These are phyloP conservation scores for Sphaerulina musiva DNA, from an alignment of 2,329 filamentous ascomycete genomes.

Conservation along the genomic window DNA sequence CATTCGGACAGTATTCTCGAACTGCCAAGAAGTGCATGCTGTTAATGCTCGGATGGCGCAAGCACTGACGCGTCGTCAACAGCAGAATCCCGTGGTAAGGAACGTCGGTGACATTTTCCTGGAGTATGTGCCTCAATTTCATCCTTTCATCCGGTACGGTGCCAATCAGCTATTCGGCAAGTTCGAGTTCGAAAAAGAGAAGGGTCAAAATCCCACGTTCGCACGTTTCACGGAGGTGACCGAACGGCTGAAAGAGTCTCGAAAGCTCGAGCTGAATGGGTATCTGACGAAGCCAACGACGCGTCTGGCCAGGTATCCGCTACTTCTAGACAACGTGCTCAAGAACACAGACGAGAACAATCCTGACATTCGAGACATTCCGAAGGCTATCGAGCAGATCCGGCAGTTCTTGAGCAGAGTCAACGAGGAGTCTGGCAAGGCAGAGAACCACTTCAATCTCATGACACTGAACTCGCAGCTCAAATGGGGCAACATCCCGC, in stretches of 20 bases:
- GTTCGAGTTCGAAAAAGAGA: constrained; percentile 96
- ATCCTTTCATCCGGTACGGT: constrained; percentile 93
- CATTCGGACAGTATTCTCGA: constrained; percentile 89
- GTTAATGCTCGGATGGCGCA: constrained; percentile 87
- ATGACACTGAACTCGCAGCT: constrained; percentile 86
- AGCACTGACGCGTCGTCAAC: constrained; percentile 81
- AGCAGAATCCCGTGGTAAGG: constrained; percentile 79
- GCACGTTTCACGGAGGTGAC: constrained; percentile 92
- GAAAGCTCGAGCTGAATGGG: constrained; percentile 93
- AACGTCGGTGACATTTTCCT: constrained; percentile 92
- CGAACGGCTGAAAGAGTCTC: constrained; percentile 88
- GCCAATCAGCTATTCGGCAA: constrained; percentile 94
- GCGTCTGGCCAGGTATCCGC: constrained; percentile 83
- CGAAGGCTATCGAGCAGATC: constrained; percentile 79
- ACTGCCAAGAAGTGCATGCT: constrained; percentile 87
- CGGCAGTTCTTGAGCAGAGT: constrained; percentile 80
- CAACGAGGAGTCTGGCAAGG: constrained; percentile 91
- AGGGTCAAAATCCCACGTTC: constrained; percentile 76
- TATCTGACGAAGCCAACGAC: constrained; percentile 98
- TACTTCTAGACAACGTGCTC: constrained; percentile 82
- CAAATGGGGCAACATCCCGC: constrained; percentile 82
- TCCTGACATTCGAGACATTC: constrained; percentile 85
- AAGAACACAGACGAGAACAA: constrained; percentile 88
- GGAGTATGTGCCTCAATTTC: constrained; percentile 84
- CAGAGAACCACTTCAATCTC: constrained; percentile 95